phyloP scores from a whole-genome alignment of 2,329 filamentous ascomycete species.

The Scedosporium aurantiacum region DNA sequence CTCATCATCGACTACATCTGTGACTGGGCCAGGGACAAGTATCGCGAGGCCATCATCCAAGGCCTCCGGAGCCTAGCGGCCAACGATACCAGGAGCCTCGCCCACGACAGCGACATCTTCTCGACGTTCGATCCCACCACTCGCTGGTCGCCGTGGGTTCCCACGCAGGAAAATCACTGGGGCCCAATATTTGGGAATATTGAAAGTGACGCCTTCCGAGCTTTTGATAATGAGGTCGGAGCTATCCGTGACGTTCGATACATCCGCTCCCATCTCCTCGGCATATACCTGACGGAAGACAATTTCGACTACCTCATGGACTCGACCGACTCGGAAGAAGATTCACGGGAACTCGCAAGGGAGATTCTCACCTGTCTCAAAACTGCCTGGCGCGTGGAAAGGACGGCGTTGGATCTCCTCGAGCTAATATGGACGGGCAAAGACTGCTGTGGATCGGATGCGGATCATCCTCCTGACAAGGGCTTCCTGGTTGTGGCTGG shows the following conservation, averaged over 20 bases:
- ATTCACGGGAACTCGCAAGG: not conserved
- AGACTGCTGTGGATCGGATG: not conserved
- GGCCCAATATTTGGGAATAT: not conserved
- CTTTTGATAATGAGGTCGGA: not conserved
- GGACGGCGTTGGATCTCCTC: not conserved
- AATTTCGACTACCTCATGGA: not conserved
- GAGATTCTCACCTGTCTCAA: not conserved
- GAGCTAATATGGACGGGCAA: not conserved
- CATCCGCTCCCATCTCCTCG: not conserved
- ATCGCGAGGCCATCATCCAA: slow-evolving; percentile 9
- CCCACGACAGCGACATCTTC: not conserved
- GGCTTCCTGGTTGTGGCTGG: not conserved
- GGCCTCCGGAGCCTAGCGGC: not conserved
- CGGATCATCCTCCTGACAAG: not conserved
- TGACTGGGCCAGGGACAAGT: slow-evolving; percentile 14
- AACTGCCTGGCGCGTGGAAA: not conserved
- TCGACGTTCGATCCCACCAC: not conserved
- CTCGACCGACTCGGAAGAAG: not conserved
- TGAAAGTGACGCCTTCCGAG: not conserved
- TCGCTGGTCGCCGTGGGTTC: not conserved
- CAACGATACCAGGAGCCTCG: not conserved
- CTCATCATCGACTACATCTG: slow-evolving; percentile 14
- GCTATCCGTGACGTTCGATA: not conserved
- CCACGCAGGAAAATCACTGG: not conserved
- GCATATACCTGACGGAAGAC: not conserved